These are phyloP conservation scores for Jatropha curcas DNA, from an alignment of 345 rosid species.

Conservation along the genomic window DNA sequence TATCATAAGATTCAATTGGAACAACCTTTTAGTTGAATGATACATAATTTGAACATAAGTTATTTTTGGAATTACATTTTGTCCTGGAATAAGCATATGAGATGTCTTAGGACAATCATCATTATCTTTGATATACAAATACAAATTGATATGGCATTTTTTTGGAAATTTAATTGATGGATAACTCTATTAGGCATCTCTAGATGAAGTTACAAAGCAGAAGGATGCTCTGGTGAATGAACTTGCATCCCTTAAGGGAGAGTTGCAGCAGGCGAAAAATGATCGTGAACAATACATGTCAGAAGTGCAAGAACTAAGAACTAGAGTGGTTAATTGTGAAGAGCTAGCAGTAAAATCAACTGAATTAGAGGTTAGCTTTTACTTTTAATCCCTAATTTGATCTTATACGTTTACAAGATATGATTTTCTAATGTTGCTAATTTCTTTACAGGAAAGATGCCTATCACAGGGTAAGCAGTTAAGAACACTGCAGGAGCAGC, in stretches of 20 bases:
- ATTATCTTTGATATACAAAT: neutral
- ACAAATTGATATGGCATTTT: neutral
- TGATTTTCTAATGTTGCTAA: constrained; percentile 20
- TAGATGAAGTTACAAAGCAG: constrained; percentile 68
- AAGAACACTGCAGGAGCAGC: constrained; percentile 59
- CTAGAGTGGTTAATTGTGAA: constrained; percentile 59
- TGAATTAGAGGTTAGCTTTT: constrained; percentile 67
- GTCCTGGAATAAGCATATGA: neutral
- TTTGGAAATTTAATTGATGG: constrained; percentile 11
- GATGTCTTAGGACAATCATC: neutral
- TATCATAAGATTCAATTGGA: neutral
- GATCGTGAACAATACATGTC: constrained; percentile 64
- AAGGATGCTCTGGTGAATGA: constrained; percentile 66
- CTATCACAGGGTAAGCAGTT: constrained; percentile 65
- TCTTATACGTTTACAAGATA: constrained; percentile 2
- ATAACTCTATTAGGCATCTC: constrained; percentile 55
- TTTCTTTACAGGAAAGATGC: constrained; percentile 59
- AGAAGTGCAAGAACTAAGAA: constrained; percentile 52
- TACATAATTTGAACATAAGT: neutral
- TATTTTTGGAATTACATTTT: neutral
- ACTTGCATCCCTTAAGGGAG: constrained; percentile 62
- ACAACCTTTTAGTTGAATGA: neutral
- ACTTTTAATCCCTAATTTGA: neutral
- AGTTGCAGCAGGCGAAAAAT: constrained; percentile 61
- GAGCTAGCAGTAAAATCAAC: constrained; percentile 64